A percentile compares a stretch with the other conserved stretches of the same genome.
Conservation (phyloP, 2,329 filamentous ascomycete species). For the Pyricularia pennisetigena region DNA sequence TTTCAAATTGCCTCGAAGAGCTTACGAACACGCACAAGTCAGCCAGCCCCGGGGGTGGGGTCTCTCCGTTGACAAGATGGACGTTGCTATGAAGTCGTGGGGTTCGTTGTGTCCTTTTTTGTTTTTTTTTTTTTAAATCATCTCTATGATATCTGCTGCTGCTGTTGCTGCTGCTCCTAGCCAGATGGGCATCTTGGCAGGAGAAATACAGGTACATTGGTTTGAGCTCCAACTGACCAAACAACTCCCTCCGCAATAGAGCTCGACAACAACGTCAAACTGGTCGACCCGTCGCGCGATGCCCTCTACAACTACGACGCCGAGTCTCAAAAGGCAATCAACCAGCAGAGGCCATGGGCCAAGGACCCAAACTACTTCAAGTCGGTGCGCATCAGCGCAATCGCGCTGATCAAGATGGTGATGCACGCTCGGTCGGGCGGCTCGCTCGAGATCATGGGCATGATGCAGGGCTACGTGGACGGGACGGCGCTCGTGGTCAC, state of each 20-base stretch:
- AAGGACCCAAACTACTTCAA: constrained; percentile 82
- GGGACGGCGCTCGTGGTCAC: constrained; percentile 83
- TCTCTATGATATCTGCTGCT: not conserved
- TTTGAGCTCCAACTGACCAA: not conserved
- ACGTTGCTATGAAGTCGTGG: constrained; percentile 50
- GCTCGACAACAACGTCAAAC: constrained; percentile 74
- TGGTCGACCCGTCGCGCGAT: constrained; percentile 80
- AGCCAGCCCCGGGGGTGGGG: not conserved
- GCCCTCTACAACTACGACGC: constrained; percentile 80
- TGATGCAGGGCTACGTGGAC: constrained; percentile 93
- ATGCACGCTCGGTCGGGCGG: constrained; percentile 98
- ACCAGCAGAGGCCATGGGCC: constrained; percentile 62
- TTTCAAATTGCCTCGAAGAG: not conserved
- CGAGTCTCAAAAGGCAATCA: constrained; percentile 56
- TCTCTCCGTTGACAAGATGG: constrained; percentile 28
- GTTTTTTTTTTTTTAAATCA: too few species aligned
- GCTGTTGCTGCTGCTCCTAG: not conserved
- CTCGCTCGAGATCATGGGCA: constrained; percentile 87
- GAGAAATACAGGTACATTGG: not conserved
- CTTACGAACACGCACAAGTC: not conserved
- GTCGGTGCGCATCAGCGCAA: constrained; percentile 82
- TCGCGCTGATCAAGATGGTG: constrained; percentile 96
- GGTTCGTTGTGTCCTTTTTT: constrained; percentile 27
- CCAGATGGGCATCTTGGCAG: not conserved
- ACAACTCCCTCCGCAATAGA: constrained; percentile 38